Evolutionary conservation across 2,329 filamentous ascomycete genomes (phyloP), one percentile per base, ranked within the genome.

Genomic region (Sporothrix pseudoabietina): DNA sequence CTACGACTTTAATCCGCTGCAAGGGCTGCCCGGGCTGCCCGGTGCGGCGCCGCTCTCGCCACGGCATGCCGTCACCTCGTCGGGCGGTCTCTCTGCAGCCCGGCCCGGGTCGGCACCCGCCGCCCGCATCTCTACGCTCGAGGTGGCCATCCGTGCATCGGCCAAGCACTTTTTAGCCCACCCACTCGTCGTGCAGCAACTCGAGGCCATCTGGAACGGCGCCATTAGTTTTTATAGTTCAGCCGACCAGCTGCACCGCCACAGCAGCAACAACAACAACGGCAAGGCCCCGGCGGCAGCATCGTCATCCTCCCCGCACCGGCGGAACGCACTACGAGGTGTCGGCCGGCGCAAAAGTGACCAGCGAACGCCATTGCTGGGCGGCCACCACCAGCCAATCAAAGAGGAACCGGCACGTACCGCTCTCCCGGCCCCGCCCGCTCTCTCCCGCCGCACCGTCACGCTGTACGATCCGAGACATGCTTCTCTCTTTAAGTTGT

Each of bases 171-270:
- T 98, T 77, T 85, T 98, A 5, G 92, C 95, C 9, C 94, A 98
- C 79, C 94, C 95, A 0, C 85, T 98, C 3, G 94, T 98, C 0
- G 92, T 98, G 9, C 94, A 97, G 81, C 94, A 98, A 79, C 86
- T 98, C n/a, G 94, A 98, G 81, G 94, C 94, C 61, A 97, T 98
- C 75, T 98, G 95, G 95, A 95, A 94, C 26, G 95, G 95, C 39
- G 95, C 92, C 22, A 96, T 98, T 76, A 94, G 96, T 77, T 98
- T 98, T 79, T 94, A 97, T 81, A 96, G 94, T 1, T 90, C 91
- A 14, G 93, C 94, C 5, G 94, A 98, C 80, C 92, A 88, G 76
- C 84, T 98, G 32, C 95, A 98, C 80, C 90, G 94, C 66, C 86
- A 85, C 41, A 80, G 82, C 7, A 78, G 81, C 32, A 77, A 81